These are phyloP conservation scores for Aureobasidium sp. DNA, from an alignment of 2,329 filamentous ascomycete genomes.

Conservation along the genomic window DNA sequence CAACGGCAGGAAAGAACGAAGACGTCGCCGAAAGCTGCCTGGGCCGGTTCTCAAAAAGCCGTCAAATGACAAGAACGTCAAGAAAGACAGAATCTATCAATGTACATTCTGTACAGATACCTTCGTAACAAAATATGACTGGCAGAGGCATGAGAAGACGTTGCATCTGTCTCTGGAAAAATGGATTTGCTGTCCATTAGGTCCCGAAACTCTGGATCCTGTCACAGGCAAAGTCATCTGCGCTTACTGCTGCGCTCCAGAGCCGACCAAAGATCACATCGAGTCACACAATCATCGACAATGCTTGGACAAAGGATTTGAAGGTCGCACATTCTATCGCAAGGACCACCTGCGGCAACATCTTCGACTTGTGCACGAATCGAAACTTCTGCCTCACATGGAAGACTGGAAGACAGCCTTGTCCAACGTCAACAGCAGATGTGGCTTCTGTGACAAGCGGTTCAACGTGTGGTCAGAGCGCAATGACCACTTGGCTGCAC, in stretches of 20 bases:
- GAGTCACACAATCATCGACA: constrained; percentile 52
- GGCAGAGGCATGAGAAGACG: constrained; percentile 59
- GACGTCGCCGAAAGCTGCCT: constrained; percentile 38
- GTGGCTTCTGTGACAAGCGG: constrained; percentile 44
- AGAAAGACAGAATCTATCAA: constrained; percentile 42
- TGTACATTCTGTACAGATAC: constrained; percentile 52
- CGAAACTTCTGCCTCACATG: constrained; percentile 55
- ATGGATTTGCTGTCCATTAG: constrained; percentile 52
- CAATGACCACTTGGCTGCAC: constrained; percentile 45
- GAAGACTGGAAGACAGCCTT: constrained; percentile 55
- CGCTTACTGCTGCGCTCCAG: constrained; percentile 49
- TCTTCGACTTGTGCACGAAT: constrained; percentile 51
- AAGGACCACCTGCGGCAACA: constrained; percentile 58
- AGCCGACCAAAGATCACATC: constrained; percentile 49
- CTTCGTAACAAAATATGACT: constrained; percentile 51
- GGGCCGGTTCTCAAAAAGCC: constrained; percentile 20
- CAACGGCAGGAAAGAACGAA: constrained; percentile 50
- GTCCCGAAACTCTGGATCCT: constrained; percentile 48
- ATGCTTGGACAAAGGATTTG: constrained; percentile 58
- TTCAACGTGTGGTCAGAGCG: constrained; percentile 46
- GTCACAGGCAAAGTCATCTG: constrained; percentile 49
- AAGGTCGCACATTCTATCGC: constrained; percentile 56
- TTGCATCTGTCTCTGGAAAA: constrained; percentile 58
- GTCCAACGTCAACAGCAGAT: constrained; percentile 45
- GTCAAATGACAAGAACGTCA: constrained; percentile 30